Evolutionary conservation across 2,329 filamentous ascomycete species (phyloP).

Genomic region (Monosporascus sp.): DNA sequence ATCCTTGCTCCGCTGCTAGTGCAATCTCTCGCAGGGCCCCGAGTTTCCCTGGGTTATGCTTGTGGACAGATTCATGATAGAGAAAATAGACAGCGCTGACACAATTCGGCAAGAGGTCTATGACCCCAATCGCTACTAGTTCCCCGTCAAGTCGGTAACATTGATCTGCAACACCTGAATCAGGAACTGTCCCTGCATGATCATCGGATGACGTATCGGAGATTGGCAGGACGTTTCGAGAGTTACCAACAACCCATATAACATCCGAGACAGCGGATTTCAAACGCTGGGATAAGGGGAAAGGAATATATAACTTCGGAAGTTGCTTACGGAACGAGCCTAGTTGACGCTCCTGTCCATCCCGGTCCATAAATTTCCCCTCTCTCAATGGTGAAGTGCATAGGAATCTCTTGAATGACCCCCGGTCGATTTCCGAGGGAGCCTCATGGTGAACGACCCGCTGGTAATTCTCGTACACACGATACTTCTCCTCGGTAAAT

Average conservation of each 20-base stretch:
- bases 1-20: conserved; percentile 63
- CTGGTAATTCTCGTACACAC: conserved; percentile 72
- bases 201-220: background rate
- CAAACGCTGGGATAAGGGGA: background rate
- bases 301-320: background rate
- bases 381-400: conserved; percentile 64
- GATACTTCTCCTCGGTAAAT: conserved; percentile 73
- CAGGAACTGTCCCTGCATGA: background rate
- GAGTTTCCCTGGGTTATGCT: conserved; percentile 68
- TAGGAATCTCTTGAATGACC: conserved; percentile 67
- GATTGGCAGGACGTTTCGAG: background rate
- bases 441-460: conserved; percentile 65
- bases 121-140: conserved; percentile 69
- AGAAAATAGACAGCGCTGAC: conserved; percentile 82
- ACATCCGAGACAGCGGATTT: background rate
- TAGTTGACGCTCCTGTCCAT: conserved; percentile 50
- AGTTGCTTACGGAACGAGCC: conserved; percentile 56
- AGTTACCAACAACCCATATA: background rate
- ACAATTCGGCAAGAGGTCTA: conserved; percentile 71
- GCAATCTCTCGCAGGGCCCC: conserved; percentile 70
- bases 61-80: conserved; percentile 70
- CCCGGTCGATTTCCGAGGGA: conserved; percentile 50
- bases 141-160: conserved; percentile 75
- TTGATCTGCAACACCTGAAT: conserved; percentile 47
- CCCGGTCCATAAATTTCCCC: conserved; percentile 34